Conservation (phyloP, 2,329 filamentous ascomycete species). For the Pseudovirgaria hyperparasitica region DNA sequence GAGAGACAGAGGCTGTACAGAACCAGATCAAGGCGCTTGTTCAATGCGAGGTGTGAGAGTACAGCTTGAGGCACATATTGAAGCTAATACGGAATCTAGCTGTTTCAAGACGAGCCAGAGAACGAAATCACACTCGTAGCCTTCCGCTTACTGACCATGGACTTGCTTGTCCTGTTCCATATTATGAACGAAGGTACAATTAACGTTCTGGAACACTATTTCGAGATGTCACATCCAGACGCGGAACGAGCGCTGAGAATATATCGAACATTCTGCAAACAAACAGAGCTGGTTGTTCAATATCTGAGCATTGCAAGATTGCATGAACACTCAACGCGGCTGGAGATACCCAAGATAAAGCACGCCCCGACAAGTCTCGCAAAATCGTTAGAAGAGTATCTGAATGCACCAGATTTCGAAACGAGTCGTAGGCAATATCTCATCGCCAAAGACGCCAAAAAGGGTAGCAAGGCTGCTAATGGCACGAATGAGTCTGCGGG, state of each 20-base stretch:
- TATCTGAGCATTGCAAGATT: slow-evolving; percentile 79
- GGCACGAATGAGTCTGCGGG: slow-evolving; percentile 23
- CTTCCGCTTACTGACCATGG: slow-evolving; percentile 80
- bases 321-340: slow-evolving; percentile 80
- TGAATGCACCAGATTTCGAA: slow-evolving; percentile 91
- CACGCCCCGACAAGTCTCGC: slow-evolving; percentile 89
- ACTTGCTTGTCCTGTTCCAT: slow-evolving; percentile 81
- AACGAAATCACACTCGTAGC: slow-evolving; percentile 95
- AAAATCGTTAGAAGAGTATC: slow-evolving; percentile 82
- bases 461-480: slow-evolving; percentile 30
- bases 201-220: slow-evolving; percentile 90
- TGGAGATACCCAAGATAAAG: slow-evolving; percentile 94
- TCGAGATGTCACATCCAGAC: slow-evolving; percentile 92
- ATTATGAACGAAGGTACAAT: slow-evolving; percentile 96
- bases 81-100: slow-evolving; percentile 33
- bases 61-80: background rate
- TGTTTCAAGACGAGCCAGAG: slow-evolving; percentile 76
- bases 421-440: slow-evolving; percentile 85
- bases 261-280: slow-evolving; percentile 81
- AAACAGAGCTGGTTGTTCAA: slow-evolving; percentile 85
- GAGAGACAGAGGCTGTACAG: slow-evolving; percentile 86
- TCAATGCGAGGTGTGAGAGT: slow-evolving; percentile 66
- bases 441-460: slow-evolving; percentile 68
- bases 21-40: slow-evolving; percentile 74
- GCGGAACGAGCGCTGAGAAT: slow-evolving; percentile 84